Base-by-base conservation (phyloP, 805 yeast genomes). In the Clavispora vitiphila region DNA sequence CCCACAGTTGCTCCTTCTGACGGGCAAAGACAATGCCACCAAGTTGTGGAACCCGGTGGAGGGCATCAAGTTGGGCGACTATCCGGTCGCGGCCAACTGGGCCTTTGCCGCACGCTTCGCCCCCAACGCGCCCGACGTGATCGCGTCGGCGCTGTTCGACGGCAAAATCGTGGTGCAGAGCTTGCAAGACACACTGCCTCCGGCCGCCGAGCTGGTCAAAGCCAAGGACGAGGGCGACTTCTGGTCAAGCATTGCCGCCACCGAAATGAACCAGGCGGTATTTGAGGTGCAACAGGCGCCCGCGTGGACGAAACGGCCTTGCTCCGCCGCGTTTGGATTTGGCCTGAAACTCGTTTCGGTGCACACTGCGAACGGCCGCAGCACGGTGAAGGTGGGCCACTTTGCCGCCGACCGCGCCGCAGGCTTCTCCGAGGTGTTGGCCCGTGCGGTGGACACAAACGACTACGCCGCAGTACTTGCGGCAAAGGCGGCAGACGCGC, bases 31-130 rank as follows among this genome's bases (percentile, higher is more conserved):
- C 64, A 89, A 89, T 60, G 69, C 87, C 24, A 87, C 95, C 4
- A 66, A 81, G 48, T 69, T 93, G 53, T 93, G 99, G 99, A 88
- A 93, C 62, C 96, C 97, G 21, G 66, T 78, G 40, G 65, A 76
- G 16, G 95, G 90, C 36, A 69, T 69, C 43, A 76, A 78, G 55
- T 67, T 91, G 49, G 95, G 93, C 5, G 86, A 87, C 57, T 93
- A 86, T 61, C 97, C 98, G 40, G 78, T 95, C 10, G 78, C 95
- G 26, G 85, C 95, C 27, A 90, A 88, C 63, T 93, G 99, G 99
- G 82, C 86, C 11, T 93, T 89, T 67, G 81, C 87, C 65, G 77
- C 96, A 10, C 76, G 76, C 53, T 93, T 90, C 70, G 95, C 96
- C 44, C 96, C 96, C 32, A 62, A 72, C 19, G 77, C 86, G 22